Conservation (phyloP, 129 eudicot species). For the Pittosporum tobira region DNA sequence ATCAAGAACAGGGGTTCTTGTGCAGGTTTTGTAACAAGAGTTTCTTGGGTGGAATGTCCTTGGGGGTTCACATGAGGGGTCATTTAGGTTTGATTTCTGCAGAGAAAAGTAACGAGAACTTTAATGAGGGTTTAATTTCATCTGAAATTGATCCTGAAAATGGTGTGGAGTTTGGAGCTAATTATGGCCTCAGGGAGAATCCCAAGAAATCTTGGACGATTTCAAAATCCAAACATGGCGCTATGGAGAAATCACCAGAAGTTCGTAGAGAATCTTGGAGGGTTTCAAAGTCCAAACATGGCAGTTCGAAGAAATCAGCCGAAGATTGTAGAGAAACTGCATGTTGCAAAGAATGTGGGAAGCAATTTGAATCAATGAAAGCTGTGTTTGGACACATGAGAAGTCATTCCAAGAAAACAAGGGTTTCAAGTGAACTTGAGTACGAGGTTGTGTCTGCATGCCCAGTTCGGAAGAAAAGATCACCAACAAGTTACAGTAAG, state of each 20-base stretch:
- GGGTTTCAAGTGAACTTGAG: conserved; percentile 2
- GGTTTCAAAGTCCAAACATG: conserved; percentile 19
- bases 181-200: conserved; percentile 47
- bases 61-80: conserved; percentile 87
- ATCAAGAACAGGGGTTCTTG: conserved; percentile 33
- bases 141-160: conserved; percentile 20
- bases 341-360: conserved; percentile 55
- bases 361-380: conserved; percentile 51
- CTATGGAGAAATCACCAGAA: neutral
- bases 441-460: conserved; percentile 17
- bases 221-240: conserved; percentile 18
- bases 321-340: conserved; percentile 22
- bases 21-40: conserved; percentile 53
- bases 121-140: conserved; percentile 10
- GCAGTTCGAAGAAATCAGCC: neutral
- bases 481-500: conserved; percentile 44
- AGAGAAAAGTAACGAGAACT: conserved; percentile 19
- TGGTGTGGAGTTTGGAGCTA: conserved; percentile 15
- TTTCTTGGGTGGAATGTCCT: conserved; percentile 44
- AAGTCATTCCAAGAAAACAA: conserved; percentile 44
- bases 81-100: conserved; percentile 58
- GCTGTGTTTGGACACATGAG: conserved; percentile 92
- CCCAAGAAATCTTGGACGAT: conserved; percentile 69
- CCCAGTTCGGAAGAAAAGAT: conserved; percentile 49
- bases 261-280: conserved; percentile 47